Base-by-base conservation (phyloP, 768 basidiomycete species). In the Trametes villosa region DNA sequence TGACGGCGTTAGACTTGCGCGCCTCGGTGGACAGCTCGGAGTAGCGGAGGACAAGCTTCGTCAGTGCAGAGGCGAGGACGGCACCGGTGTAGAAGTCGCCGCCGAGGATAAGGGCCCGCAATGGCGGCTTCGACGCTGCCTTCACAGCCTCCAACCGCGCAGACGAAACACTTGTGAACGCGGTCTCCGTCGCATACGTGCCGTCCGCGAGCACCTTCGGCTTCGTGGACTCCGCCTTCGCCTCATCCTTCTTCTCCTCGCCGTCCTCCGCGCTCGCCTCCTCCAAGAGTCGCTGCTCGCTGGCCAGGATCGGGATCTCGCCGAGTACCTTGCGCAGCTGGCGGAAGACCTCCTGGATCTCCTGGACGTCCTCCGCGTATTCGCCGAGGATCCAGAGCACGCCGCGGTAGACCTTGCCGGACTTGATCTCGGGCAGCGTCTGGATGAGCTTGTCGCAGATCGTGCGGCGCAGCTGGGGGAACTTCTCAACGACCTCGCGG, bases 331-430 rank as follows among this genome's bases (percentile, higher is more conserved):
- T 87, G 56, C 95, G 81, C 44, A 98, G 80, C 72, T 93, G 91
- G 47, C 79, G 78, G 82, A 97, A 86, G 2, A 87, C 82, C 45
- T 75, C 79, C 60, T 86, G 81, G 62, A 98, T 92, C 59, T 92
- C 92, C 55, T 74, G 58, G 49, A 82, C 75, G 5, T 79, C 76
- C 63, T 88, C 85, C 38, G 92, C 88, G 67, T 98, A 99, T 76
- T 98, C 96, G 63, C 97, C 96, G n/a, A 98, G 81, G 65, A 98
- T 97, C 96, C 97, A 98, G 48, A 98, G 83, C 18, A 98, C 84
- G 8, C 96, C 97, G 6, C 95, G 88, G 81, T 92, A 98, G 24
- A 98, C 96, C 74, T 98, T 98, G 56, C 95, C 95, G 1, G 92
- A 95, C 74, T 95, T 95, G 77, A 98, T 93, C 62, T 93, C 92